Evolutionary conservation across 2,329 filamentous ascomycete species (phyloP), one percentile per base, ranked within the genome.

Genomic region (Calonectria henricotiae): DNA sequence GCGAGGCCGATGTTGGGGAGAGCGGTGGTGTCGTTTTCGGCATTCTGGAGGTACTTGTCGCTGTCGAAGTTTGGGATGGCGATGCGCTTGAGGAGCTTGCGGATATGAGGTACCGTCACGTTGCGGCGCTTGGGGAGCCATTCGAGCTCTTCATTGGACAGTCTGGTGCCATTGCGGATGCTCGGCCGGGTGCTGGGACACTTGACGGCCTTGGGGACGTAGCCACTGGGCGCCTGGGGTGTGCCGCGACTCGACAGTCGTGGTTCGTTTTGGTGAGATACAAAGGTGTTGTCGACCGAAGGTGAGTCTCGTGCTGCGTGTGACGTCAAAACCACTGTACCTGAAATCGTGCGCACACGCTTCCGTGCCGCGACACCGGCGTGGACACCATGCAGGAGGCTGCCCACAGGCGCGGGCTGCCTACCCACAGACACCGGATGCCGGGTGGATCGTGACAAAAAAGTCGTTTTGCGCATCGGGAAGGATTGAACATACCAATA

Each of bases 11-110:
- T 91, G 74, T 86, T 87, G 63, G 87, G 87, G 71, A 87, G 80
- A 30, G 83, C 81, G 0, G 75, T 79, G 7, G 75, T 62, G 55
- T 82, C 68, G 8, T 37, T 77, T 64, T 81, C 77, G 30, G 73
- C 82, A 68, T 81, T 70, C 23, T 74, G 63, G 76, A 98, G 90
- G 80, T 96, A 98, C 1, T 83, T 80, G 1, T 85, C 86, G n/a
- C 91, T 92, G 81, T 98, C 91, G 71, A 98, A 96, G 69, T 88
- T 90, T n/a, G 88, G 83, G 72, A 98, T 95, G 76, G 90, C 90
- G 78, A 94, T 86, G 68, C 93, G 89, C 20, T 85, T 85, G 62
- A 98, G 86, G 74, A 97, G 90, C 20, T 92, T 87, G 66, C 87
- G 89, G 88, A 98, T 92, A n/a, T 94, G 91, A 11, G 89, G 82